Evolutionary conservation across 1,284 basidiomycete species (phyloP).

Genomic region (Trametes pubescens): DNA sequence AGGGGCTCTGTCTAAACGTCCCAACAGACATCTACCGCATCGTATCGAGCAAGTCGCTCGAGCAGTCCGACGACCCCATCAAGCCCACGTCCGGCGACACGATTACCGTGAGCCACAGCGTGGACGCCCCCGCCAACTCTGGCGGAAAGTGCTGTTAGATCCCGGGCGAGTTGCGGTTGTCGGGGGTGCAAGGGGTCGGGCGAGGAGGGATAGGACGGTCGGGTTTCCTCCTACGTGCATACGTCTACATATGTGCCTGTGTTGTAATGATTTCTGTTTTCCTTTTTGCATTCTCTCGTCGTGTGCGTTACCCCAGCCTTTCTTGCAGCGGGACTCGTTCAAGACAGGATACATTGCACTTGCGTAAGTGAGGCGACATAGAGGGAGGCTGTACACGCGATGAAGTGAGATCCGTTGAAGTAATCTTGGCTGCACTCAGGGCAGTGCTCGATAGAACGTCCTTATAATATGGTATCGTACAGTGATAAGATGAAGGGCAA

Average conservation of each 20-base stretch:
- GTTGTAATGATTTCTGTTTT: constrained; percentile 37
- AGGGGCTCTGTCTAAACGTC: not conserved
- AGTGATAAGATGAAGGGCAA: too few relatives aligned
- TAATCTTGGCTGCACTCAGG: too few relatives aligned
- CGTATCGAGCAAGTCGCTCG: constrained; percentile 89
- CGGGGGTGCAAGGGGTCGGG: constrained; percentile 6
- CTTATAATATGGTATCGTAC: too few relatives aligned
- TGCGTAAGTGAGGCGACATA: too few relatives aligned
- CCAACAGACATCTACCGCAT: constrained; percentile 93
- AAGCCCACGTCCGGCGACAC: constrained; percentile 75
- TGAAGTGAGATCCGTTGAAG: too few relatives aligned
- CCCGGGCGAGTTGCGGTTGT: not conserved
- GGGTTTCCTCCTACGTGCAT: constrained; percentile 34
- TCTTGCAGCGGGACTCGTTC: too few relatives aligned
- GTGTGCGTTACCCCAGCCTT: constrained; percentile 4
- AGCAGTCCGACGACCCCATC: constrained; percentile 79
- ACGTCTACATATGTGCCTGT: constrained; percentile 38
- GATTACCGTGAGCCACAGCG: constrained; percentile 75
- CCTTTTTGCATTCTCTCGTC: constrained; percentile 12
- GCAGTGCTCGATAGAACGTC: too few relatives aligned
- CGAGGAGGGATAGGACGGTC: constrained; percentile 7
- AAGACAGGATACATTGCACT: too few relatives aligned
- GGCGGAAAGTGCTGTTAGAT: constrained; percentile 54
- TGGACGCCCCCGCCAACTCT: constrained; percentile 50
- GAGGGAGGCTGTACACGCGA: too few relatives aligned